Evolutionary conservation across 2,329 filamentous ascomycete genomes (phyloP), one percentile per base, ranked within the genome.

Genomic region (Ophiognomonia clavigignenti-juglandacearum): DNA sequence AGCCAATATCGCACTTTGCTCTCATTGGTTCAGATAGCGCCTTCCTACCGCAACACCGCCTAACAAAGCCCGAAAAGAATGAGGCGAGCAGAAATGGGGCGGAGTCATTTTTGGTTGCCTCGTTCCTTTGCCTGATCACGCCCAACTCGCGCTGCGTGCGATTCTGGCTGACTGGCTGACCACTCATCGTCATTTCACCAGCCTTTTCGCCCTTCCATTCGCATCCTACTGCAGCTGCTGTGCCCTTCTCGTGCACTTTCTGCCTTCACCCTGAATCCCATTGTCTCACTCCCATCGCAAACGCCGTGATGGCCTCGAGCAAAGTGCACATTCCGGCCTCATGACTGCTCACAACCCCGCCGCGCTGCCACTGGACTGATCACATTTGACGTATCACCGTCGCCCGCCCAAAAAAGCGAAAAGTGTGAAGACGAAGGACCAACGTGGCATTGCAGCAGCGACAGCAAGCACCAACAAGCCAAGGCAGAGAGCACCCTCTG

Each of bases 31-130:
- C 24, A 32, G 18, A 48, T 26, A 39, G 34, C 22, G 26, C 42
- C 27, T n/a, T 44, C 32, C 24, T 22, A 40, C 34, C 38, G 35
- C 19, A 38, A 38, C 39, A 22, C 46, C 35, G 34, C 46, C 46
- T 20, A 32, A 14, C 26, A 8, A 27, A 26, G 5, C n/a, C 18
- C 19, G n/a, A n/a, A n/a, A n/a, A 47, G 47, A 51, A 35, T 35
- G 24, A 44, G 48, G 48, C 48, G 48, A 6, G 10, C 24, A 6
- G 24, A 6, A 22, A 34, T 44, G 29, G 39, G 44, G 44, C 35
- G 47, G 38, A 26, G 39, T n/a, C 24, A 26, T 6, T 10, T 35
- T 22, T 45, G 46, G 41, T 45, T 50, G 48, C 44, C 48, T 41
- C 43, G 18, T 18, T 11, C 19, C 22, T 18, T 32, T 18, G 14